A percentile compares a stretch with the other conserved stretches of the same genome.
Evolutionary conservation across 352 stramenopile species (phyloP).

Genomic region (Globisporangium paroecandrum): DNA sequence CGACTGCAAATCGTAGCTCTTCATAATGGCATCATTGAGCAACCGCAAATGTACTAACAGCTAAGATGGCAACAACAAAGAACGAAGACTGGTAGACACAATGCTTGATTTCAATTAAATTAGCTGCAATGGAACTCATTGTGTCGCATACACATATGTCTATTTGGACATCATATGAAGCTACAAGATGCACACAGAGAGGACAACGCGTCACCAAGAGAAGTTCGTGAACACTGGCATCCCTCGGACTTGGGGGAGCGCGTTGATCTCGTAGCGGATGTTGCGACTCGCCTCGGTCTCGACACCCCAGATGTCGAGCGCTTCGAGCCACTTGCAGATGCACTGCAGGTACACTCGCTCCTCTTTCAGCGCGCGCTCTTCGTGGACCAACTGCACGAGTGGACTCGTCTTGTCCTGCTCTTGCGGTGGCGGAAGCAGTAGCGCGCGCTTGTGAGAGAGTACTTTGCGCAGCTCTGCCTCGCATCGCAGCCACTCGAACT

Average conservation of each 20-base stretch:
- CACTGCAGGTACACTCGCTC: constrained; percentile 8
- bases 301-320: constrained; percentile 18
- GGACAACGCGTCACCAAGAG: background rate
- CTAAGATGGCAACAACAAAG: no score
- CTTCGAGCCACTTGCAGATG: constrained; percentile 7
- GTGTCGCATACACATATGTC: no score
- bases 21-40: background rate
- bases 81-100: no score
- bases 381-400: constrained; percentile 5
- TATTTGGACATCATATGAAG: background rate
- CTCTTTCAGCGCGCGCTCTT: constrained; percentile 10
- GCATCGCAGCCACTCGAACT: constrained; percentile 9
- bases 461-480: constrained; percentile 7
- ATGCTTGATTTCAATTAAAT: no score
- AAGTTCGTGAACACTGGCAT: constrained; percentile 4
- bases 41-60: background rate
- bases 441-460: constrained; percentile 3
- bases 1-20: background rate
- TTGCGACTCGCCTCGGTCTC: constrained; percentile 13
- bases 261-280: constrained; percentile 17
- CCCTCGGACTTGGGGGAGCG: constrained; percentile 8
- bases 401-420: background rate
- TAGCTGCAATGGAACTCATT: no score
- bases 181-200: background rate
- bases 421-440: background rate